Conservation (phyloP, 345 rosid species). For the Ricinus communis region DNA sequence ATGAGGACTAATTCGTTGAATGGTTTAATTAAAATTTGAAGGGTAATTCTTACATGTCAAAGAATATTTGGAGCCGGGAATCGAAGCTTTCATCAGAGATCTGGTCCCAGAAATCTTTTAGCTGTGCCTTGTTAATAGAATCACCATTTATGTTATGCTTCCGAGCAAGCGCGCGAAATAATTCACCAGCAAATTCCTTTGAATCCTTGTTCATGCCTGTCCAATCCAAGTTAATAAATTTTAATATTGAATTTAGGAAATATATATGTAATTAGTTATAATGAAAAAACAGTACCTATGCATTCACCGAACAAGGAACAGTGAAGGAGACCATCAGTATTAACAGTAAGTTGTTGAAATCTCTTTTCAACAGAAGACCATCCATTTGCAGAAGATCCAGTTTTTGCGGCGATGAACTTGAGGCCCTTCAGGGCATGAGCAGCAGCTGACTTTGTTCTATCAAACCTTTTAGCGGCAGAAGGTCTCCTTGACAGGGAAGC, state of each 20-base stretch:
- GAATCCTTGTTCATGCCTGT: conserved; percentile 87
- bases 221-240: no score
- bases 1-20: no score
- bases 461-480: conserved; percentile 40
- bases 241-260: background rate
- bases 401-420: conserved; percentile 67
- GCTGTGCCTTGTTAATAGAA: conserved; percentile 62
- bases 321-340: conserved; percentile 55
- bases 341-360: conserved; percentile 53
- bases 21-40: background rate
- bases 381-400: conserved; percentile 43
- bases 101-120: conserved; percentile 73
- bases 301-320: conserved; percentile 73
- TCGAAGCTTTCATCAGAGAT: conserved; percentile 85
- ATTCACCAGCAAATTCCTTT: conserved; percentile 76
- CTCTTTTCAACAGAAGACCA: conserved; percentile 74
- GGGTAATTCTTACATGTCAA: conserved; percentile 74
- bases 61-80: conserved; percentile 80
- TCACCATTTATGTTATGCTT: conserved; percentile 58
- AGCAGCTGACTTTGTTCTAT: conserved; percentile 73
- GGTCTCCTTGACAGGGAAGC: conserved; percentile 54
- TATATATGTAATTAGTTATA: background rate
- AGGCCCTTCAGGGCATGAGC: conserved; percentile 82
- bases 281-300: conserved; percentile 46
- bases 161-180: conserved; percentile 72